Evolutionary conservation across 345 rosid species (phyloP).

Genomic region (Brassica rapa): DNA sequence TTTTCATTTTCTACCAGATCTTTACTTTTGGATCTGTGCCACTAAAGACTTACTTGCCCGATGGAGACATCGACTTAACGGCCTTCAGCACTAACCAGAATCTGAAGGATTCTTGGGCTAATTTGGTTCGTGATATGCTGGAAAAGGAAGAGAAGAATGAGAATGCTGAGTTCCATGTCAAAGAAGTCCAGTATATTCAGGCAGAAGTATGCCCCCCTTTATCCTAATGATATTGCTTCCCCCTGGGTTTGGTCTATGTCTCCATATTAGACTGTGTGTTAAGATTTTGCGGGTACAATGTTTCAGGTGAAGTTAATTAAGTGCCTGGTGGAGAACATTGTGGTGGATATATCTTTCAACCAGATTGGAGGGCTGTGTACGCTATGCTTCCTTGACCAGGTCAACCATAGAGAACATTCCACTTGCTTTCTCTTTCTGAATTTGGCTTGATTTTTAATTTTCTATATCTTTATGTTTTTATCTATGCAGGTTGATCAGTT

Average conservation of each 20-base stretch:
- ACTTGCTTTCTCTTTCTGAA: conserved; percentile 23
- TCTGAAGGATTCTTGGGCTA: conserved; percentile 91
- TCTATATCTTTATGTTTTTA: conserved; percentile 4
- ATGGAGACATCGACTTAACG: conserved; percentile 94
- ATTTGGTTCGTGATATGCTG: conserved; percentile 86
- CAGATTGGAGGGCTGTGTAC: conserved; percentile 99
- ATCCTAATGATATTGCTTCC: neutral
- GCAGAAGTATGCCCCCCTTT: conserved; percentile 69
- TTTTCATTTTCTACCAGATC: conserved; percentile 52
- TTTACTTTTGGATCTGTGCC: conserved; percentile 98
- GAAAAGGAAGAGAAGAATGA: conserved; percentile 92
- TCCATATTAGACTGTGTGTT: neutral
- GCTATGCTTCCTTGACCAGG: conserved; percentile 99
- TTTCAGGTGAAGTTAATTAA: conserved; percentile 91
- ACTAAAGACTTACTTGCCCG: conserved; percentile 94
- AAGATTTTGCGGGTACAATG: conserved; percentile 10
- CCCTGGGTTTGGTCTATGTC: neutral
- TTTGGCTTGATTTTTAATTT: conserved; percentile 1
- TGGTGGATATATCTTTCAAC: conserved; percentile 95
- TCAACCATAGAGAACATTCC: neutral
- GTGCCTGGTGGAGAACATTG: conserved; percentile 97
- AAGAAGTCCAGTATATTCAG: conserved; percentile 97
- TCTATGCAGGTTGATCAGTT: conserved; percentile 77
- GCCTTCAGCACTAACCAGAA: conserved; percentile 70
- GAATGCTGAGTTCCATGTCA: conserved; percentile 84